Base-by-base conservation (phyloP, 176 grass and related monocot genomes). In the Lolium perenne region DNA sequence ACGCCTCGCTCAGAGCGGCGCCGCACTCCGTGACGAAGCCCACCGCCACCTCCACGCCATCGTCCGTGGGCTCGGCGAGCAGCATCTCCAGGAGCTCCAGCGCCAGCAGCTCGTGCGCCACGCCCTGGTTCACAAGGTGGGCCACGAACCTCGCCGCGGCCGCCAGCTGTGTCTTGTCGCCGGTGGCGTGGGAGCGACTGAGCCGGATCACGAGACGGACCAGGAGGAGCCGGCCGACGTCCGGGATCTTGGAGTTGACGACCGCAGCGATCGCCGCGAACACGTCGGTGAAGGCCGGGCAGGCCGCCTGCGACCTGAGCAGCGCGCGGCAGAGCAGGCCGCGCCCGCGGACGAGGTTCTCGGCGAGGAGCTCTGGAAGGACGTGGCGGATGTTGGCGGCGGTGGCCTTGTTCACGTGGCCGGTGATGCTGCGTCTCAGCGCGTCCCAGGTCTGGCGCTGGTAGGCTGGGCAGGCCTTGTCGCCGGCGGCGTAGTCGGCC, bases 261-360 rank as follows among this genome's bases (percentile, higher is more conserved):
- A 86, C 86, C 0, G 91, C 91, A 7, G 86, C 90, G 4, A 95
- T 47, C 1, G 88, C 90, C 20, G 86, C 56, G 62, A 95, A 95
- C 26, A 95, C 86, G 77, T 89, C 80, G 0, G 91, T 93, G 66
- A 95, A 80, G 23, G 54, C 80, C 5, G 91, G 93, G 40, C 80
- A 89, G 14, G 93, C 83, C 50, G 88, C 82, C 75, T 95, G 93
- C 0, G 91, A 93, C 18, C 70, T 77, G 64, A 93, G 79, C 15
- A 89, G 88, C 10, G 88, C 88, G 18, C 86, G 81, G 84, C 91
- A 91, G 58, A 92, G 90, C 3, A 95, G 88, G 10, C 93, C 93
- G 53, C 91, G 56, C 25, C 88, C 88, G 40, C 86, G 91, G 48
- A 89, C 86, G 43, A 95, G 84, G 75, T 93, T 91, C 86, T 87